Evolutionary conservation across 768 basidiomycete species (phyloP), one percentile per base, ranked within the genome.

Genomic region (Tylopilus cervinicoccineus): DNA sequence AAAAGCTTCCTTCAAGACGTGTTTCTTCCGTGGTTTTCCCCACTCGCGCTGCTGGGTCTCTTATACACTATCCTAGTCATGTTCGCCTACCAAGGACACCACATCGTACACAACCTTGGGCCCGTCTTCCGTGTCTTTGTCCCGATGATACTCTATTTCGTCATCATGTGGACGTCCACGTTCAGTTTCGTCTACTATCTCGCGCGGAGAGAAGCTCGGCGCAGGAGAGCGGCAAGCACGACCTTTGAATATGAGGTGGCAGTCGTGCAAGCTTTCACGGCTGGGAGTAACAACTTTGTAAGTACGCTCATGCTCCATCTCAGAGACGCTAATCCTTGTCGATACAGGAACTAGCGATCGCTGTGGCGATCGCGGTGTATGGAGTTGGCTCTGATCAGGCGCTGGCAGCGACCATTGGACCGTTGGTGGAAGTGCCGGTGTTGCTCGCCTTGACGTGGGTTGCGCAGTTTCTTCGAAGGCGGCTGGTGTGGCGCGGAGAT

Each of bases 111-210:
- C 50, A 83, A 90, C 59, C 70, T 93, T 29, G 82, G 87, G 0
- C 77, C 78, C 6, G 87, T 89, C 3, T 91, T 92, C 67, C 79
- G 89, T 16, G 80, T 88, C 2, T 81, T 87, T 58, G 88, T 91
- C 6, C 90, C 91, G 2, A 76, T 89, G 71, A 70, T 88, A 20
- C 70, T 87, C 28, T 93, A 93, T 69, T 92, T 92, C 62, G 47
- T 76, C 37, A 64, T 90, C 65, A 86, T 91, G 80, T 92, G 87
- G 85, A 71, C 72, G 4, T 66, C 72, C 0, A 77, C 82, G 0
- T 88, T 89, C 54, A 65, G 63, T 26, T 55, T 78, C n/a, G 67
- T 86, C 16, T 83, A 72, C 59, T 73, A 67, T 51, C 68, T 83
- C 14, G 63, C 70, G 11, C 59, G 73, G 36, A 60, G 65, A 33